Base-by-base conservation (phyloP, 1,284 basidiomycete species). In the Trametes pubescens region DNA sequence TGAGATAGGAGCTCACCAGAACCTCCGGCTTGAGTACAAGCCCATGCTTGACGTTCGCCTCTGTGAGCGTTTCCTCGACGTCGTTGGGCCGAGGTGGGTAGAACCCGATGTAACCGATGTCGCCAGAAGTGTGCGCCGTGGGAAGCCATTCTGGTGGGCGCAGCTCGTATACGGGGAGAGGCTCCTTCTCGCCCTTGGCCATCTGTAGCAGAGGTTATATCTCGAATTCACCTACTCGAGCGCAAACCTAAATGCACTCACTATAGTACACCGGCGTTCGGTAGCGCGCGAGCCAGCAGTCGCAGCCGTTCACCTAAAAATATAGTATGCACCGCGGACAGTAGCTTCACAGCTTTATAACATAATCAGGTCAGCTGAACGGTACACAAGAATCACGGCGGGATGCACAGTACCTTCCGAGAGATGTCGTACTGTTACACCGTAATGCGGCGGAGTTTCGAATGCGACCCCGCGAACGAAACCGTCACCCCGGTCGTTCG, bases 91-190 rank as follows among this genome's bases (percentile, higher is more conserved):
- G 83, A 4, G 95, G 92, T 44, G 95, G 95, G 74, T 92, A 88
- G 74, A 95, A 95, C 38, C 95, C 94, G 56, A 89, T 86, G 73
- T 91, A 96, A 87, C 92, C 92, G 51, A 93, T 78, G 73, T 93
- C 91, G 29, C 88, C 89, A 34, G 84, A 80, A 10, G 73, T 75
- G 75, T 92, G 91, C 1, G 84, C 78, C 64, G 83, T 84, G 1
- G 88, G 90, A 14, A 93, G 80, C 91, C 91, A 93, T 65, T 76
- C 74, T 2, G 91, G 89, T 44, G 91, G 92, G 57, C 81, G 82
- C n/a, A 84, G 84, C 69, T 90, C 83, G 75, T 91, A 91, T 40
- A 88, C 75, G 7, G 84, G 81, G 32, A 85, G 79, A n/a, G 76
- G 72, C 9, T 77, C 76, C 57, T 72, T 72, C 47, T 71, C 73